Evolutionary conservation across 1,139 yeast genomes (phyloP).

Genomic region (Saccharomyces hybrid): DNA sequence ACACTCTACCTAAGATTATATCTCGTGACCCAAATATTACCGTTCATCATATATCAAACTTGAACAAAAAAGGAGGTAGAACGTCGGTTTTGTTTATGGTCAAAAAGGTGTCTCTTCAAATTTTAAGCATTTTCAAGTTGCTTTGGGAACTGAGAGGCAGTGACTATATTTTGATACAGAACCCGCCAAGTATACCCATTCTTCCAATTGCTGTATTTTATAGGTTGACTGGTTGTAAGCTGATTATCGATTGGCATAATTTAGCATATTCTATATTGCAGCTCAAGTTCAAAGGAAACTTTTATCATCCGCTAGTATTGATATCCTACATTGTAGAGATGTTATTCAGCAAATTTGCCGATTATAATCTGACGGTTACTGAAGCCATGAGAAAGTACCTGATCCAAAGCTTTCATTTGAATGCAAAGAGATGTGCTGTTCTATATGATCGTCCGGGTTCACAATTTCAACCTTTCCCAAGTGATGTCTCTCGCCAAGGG

Average conservation of each 20-base stretch:
- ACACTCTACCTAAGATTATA: constrained; percentile 44
- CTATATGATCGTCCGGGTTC: constrained; percentile 71
- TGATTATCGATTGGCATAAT: constrained; percentile 95
- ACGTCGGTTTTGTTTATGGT: constrained; percentile 44
- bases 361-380: constrained; percentile 75
- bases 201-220: constrained; percentile 55
- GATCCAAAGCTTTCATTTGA: constrained; percentile 43
- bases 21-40: constrained; percentile 46
- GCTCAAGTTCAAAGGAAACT: constrained; percentile 42
- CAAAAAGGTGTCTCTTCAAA: constrained; percentile 53
- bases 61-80: constrained; percentile 1
- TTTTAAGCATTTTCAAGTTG: constrained; percentile 38
- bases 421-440: constrained; percentile 35
- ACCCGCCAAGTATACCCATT: constrained; percentile 90
- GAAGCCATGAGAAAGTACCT: constrained; percentile 60
- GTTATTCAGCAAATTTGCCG: constrained; percentile 51
- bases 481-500: constrained; percentile 17
- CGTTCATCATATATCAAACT: constrained; percentile 35
- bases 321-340: constrained; percentile 52
- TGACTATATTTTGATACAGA: constrained; percentile 70
- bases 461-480: constrained; percentile 50
- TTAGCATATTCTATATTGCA: constrained; percentile 79
- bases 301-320: constrained; percentile 54
- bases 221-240: constrained; percentile 49
- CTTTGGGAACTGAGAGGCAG: constrained; percentile 53